These are phyloP conservation scores for Mycena olivaceomarginata DNA, from an alignment of 768 basidiomycete genomes.

Conservation along the genomic window DNA sequence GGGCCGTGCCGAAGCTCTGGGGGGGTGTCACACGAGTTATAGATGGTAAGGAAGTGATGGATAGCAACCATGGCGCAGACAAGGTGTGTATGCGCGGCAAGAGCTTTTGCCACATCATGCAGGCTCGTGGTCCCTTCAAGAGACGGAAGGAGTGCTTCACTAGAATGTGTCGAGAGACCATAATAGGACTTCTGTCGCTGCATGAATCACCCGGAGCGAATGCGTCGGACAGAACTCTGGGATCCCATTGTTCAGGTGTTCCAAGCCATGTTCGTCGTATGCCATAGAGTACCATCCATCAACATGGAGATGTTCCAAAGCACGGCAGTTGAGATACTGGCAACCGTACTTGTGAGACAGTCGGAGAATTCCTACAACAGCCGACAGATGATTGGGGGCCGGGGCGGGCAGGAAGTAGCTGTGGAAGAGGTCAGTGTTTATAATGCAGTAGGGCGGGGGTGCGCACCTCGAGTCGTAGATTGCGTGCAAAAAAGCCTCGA, in stretches of 20 bases:
- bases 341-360: slow-evolving; percentile 21
- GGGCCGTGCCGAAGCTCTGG: background rate
- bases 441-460: background rate
- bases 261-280: background rate
- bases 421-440: background rate
- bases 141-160: background rate
- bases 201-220: background rate
- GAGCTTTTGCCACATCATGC: background rate
- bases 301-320: slow-evolving; percentile 1
- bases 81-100: background rate
- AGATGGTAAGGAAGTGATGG: too few relatives aligned
- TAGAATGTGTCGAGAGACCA: background rate
- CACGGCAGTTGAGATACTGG: slow-evolving; percentile 7
- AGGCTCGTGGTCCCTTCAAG: background rate
- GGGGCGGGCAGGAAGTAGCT: background rate
- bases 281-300: background rate
- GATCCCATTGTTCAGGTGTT: background rate
- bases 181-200: background rate
- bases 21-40: background rate
- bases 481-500: slow-evolving; percentile 13
- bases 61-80: background rate
- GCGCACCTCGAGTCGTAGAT: slow-evolving; percentile 4
- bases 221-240: background rate
- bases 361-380: background rate
- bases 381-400: background rate